Percentiles rank a stretch among this genome's conserved stretches.
These are phyloP conservation scores for Hordeum marinum DNA, from an alignment of 176 grass and related monocot species.

Conservation along the genomic window DNA sequence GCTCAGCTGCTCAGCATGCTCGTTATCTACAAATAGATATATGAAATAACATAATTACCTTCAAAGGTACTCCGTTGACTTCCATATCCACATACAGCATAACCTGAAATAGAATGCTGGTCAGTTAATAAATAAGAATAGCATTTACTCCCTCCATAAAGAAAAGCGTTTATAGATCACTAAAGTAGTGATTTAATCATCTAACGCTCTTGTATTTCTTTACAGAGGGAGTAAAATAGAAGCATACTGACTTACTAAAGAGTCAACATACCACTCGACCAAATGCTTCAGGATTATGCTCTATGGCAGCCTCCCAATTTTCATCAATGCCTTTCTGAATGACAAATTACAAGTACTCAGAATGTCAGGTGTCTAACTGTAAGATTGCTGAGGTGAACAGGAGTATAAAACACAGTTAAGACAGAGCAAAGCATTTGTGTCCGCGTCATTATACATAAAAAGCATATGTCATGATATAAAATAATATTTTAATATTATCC, in stretches of 20 bases:
- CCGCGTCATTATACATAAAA: not conserved
- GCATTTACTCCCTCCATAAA: too few species aligned
- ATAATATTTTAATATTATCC: slow-evolving; percentile 7
- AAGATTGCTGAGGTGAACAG: slow-evolving; percentile 15
- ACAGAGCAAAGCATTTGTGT: slow-evolving; percentile 14
- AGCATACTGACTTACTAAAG: slow-evolving; percentile 8
- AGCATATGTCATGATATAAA: not conserved
- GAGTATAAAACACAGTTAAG: slow-evolving; percentile 4
- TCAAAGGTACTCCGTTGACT: slow-evolving; percentile 96
- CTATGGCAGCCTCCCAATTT: slow-evolving; percentile 98
- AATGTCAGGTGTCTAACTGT: slow-evolving; percentile 10
- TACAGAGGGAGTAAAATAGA: slow-evolving; percentile 13
- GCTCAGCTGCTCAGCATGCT: not conserved
- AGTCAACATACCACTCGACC: slow-evolving; percentile 80
- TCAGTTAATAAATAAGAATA: slow-evolving; percentile 23
- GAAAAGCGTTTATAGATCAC: too few species aligned
- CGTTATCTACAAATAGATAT: slow-evolving; percentile 8
- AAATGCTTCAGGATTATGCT: slow-evolving; percentile 98
- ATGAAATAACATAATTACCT: slow-evolving; percentile 56
- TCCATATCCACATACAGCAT: slow-evolving; percentile 99
- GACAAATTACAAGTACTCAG: slow-evolving; percentile 5
- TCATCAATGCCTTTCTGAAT: slow-evolving; percentile 98
- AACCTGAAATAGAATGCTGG: slow-evolving; percentile 46
- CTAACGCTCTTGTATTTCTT: too few species aligned
- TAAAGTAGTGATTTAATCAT: too few species aligned